Conservation (phyloP, 345 rosid genomes). For the Rhodamnia argentea region DNA sequence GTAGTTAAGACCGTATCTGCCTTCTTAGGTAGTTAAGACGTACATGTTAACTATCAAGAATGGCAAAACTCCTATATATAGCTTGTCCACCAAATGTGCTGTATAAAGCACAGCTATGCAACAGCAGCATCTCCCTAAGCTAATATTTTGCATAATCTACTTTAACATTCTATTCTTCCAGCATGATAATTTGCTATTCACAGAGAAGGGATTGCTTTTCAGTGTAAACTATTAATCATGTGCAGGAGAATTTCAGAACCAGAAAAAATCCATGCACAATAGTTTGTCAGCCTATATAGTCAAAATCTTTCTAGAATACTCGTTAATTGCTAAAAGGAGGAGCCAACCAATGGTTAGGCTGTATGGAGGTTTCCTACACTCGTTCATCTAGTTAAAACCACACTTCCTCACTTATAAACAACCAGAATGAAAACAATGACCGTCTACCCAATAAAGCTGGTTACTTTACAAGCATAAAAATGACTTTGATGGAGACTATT, state of each 20-base stretch:
- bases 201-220: background rate
- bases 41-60: background rate
- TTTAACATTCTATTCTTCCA: background rate
- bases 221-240: background rate
- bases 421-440: background rate
- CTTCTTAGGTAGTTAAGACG: background rate
- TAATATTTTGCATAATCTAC: background rate
- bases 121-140: background rate
- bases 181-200: background rate
- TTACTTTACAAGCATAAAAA: background rate
- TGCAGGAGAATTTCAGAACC: background rate
- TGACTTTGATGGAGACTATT: background rate
- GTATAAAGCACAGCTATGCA: background rate
- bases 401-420: background rate
- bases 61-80: background rate
- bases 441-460: background rate
- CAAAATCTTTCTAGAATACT: background rate
- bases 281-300: background rate
- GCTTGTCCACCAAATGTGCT: background rate
- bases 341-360: background rate
- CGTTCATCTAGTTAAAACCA: background rate
- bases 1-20: background rate
- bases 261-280: background rate
- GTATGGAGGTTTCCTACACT: background rate
- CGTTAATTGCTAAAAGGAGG: background rate